Evolutionary conservation across 352 stramenopile genomes (phyloP), one percentile per base, ranked within the genome.

Genomic region (Phytophthora boehmeriae): DNA sequence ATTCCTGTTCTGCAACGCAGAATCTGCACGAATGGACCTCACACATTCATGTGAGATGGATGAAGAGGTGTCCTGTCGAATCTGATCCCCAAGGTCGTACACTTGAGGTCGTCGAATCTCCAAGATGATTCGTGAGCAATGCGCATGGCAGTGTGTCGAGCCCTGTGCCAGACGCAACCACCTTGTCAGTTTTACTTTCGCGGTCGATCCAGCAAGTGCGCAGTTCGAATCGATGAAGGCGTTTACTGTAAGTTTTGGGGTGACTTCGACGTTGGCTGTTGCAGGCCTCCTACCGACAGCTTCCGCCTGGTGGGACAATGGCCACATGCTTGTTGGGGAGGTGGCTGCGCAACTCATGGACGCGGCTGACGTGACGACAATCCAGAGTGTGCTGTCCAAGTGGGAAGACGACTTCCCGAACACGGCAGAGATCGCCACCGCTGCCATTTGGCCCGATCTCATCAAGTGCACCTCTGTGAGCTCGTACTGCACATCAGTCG

Each of bases 371-470:
- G 56, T 82, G 11, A 38, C 34, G 14, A 80, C 70, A 2, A 78
- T 85, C 47, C 54, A 85, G 20, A 43, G 25, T 13, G 54, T 82
- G 36, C 54, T 82, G 17, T 23, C 48, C n/a, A 48, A 44, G 8
- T 84, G 73, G 71, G 59, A 80, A 13, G 54, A 66, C 5, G 69
- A 81, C 43, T 84, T 80, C 66, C 72, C 70, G 27, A 80, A 81
- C 70, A 84, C 75, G 5, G 59, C 54, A 27, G 51, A 65, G 35
- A 65, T 80, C 52, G 44, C 59, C 14, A 79, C 66, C 0, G 54
- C 75, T 6, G 66, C 72, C 16, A 71, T 84, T 48, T 84, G 75
- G 75, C 46, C 73, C 16, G 75, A 85, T 46, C 59, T 76, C 19
- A 58, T 83, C 59, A 86, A 86, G 59, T 86, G 76, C 58, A 67